Evolutionary conservation across 306 rosid genomes (phyloP), one percentile per base, ranked within the genome.

Genomic region (Prunus mongolica): DNA sequence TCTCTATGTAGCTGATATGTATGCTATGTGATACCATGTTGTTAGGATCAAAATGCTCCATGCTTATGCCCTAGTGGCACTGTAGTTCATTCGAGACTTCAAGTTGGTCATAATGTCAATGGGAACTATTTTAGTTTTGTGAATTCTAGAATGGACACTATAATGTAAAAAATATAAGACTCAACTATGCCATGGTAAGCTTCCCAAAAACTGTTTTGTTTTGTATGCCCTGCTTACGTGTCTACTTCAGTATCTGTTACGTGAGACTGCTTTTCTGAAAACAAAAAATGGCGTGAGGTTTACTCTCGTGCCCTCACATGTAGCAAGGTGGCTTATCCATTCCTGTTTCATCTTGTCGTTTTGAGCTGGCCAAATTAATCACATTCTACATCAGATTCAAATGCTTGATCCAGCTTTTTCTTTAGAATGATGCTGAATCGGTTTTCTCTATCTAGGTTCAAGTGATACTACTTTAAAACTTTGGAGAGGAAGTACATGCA

Each of bases 401-500:
- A 19, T 32, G 41, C 77, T 49, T 61, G 41, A 45, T 69, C 66
- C 5, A n/a, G 13, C 8, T 38, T 41, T 70, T 46, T 65, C 60
- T 57, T 64, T 20, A 76, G 75, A 76, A 57, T 83, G 67, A 71
- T 84, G 67, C 63, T 76, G 44, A 68, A 78, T 80, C 63, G 38
- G 57, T 49, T 72, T 73, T 66, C 27, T 28, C 47, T 46, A 69
- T 80, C 32, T 78, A 95, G 98, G 98, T 72, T 95, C 97, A 72
- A 95, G 91, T 79, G 98, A 95, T 74, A 49, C 91, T 76, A 92
- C 91, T 68, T 86, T 95, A 76, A 95, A 92, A 81, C 90, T 89
- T 74, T 95, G 98, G 98, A 90, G 75, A 80, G 97, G 97, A 74
- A 92, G 86, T 84, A 77, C 89, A 44, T 92, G 97, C 67, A 71